phyloP scores from a whole-genome alignment of 2,329 filamentous ascomycete genomes.

The Fulvia fulva region DNA sequence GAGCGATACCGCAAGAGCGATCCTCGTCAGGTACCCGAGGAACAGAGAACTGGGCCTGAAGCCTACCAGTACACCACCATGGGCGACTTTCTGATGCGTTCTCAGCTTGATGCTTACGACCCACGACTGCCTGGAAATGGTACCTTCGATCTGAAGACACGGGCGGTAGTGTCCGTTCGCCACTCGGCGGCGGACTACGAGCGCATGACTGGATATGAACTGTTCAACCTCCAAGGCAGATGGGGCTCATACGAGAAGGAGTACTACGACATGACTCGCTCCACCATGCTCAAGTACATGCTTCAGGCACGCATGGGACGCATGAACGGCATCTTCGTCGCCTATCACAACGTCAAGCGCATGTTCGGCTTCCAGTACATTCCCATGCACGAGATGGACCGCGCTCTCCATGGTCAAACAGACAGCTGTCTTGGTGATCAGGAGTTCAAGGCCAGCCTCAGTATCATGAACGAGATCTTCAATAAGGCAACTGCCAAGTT shows the following conservation, averaged over 20 bases:
- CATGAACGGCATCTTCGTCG: conserved; percentile 98
- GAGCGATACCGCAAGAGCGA: conserved; percentile 73
- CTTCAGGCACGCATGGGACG: conserved; percentile 93
- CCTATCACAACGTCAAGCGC: conserved; percentile 88
- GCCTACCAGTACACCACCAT: conserved; percentile 83
- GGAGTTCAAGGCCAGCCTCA: conserved; percentile 80
- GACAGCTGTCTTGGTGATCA: conserved; percentile 67
- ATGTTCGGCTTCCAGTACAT: conserved; percentile 99
- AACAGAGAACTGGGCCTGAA: conserved; percentile 68
- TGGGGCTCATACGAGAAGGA: conserved; percentile 94
- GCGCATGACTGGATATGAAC: conserved; percentile 79
- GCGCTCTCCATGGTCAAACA: conserved; percentile 74
- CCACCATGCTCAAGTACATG: conserved; percentile 94
- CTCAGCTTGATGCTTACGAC: conserved; percentile 89
- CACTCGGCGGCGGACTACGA: conserved; percentile 75
- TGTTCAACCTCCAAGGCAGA: conserved; percentile 67
- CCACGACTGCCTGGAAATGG: conserved; percentile 80
- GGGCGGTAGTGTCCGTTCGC: conserved; percentile 84
- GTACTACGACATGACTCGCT: conserved; percentile 93
- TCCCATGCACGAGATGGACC: conserved; percentile 79
- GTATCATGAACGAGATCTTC: conserved; percentile 73
- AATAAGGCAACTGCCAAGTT: conserved; percentile 70
- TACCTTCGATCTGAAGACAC: conserved; percentile 94
- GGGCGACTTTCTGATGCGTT: conserved; percentile 88
- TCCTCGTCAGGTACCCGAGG: conserved; percentile 65